A percentile compares a stretch with the other conserved stretches of the same genome.
Conservation (phyloP, 805 yeast genomes). For the Tetrapisispora iriomotensis region DNA sequence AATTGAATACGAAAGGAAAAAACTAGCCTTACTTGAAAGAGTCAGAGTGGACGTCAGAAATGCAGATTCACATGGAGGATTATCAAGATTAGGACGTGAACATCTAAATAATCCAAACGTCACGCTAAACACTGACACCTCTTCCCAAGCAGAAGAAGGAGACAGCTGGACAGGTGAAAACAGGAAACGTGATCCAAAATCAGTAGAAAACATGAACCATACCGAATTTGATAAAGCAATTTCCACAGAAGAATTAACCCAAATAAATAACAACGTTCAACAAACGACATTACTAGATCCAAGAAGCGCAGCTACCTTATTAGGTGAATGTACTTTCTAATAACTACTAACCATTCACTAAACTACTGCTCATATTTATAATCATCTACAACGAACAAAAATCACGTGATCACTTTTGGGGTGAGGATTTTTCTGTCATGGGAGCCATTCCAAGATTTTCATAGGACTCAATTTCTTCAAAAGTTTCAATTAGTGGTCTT, state of each 20-base stretch:
- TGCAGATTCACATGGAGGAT: conserved; percentile 70
- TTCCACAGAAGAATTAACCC: conserved; percentile 27
- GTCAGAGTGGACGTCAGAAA: conserved; percentile 62
- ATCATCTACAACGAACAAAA: not conserved
- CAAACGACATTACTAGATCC: conserved; percentile 47
- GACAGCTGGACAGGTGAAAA: conserved; percentile 54
- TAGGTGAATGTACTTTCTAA: conserved; percentile 68
- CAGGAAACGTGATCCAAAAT: conserved; percentile 19
- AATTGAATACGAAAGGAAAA: conserved; percentile 80
- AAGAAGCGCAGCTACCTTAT: conserved; percentile 67
- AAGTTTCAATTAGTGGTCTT: too few relatives aligned
- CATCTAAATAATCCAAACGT: conserved; percentile 24
- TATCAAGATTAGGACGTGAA: conserved; percentile 59
- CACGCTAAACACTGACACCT: too few relatives aligned
- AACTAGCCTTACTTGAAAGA: conserved; percentile 61
- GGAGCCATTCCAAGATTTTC: not conserved
- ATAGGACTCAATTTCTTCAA: conserved; percentile 2
- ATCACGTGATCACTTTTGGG: too few relatives aligned
- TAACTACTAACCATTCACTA: too few relatives aligned
- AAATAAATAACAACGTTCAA: conserved; percentile 7
- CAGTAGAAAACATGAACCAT: conserved; percentile 13
- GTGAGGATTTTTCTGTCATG: too few relatives aligned
- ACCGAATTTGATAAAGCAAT: conserved; percentile 20
- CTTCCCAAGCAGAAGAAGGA: conserved; percentile 40
- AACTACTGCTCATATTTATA: too few relatives aligned